Base-by-base conservation (phyloP, 169 alveolate genomes). In the Eimeria praecox region DNA sequence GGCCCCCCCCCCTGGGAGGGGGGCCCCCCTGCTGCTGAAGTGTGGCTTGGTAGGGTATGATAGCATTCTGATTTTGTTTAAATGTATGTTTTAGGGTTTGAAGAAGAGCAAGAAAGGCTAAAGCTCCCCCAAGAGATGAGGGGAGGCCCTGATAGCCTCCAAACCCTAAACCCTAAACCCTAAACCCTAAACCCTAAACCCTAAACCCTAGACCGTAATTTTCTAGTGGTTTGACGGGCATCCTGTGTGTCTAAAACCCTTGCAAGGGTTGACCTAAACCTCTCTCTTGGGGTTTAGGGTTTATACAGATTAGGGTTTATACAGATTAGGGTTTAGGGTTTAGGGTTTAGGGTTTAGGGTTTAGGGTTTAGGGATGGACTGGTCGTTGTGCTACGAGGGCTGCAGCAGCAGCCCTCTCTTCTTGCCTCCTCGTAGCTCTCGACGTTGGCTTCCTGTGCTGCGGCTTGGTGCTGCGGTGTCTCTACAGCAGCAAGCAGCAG, bases 321-420 rank as follows among this genome's bases (percentile, higher is more conserved):
- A 52, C 24, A 20, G 62, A 12, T 52, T 52, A 52, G 62, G n/a
- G n/a, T n/a, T n/a, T n/a, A n/a, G n/a, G 62, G 62, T 52, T 52
- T 52, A 52, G 62, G 62, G 62, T 52, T 52, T 52, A 52, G 62
- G 62, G 62, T 52, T 52, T 52, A 52, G 62, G 62, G 62, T 52
- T 52, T 52, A 52, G 62, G 62, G 62, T 52, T 52, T 52, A 52
- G 62, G 6, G 78, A 66, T 66, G 78, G 78, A 66, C 27, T 66
- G 78, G 78, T 66, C 78, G 1, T 27, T 66, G 27, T 66, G 78
- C 6, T 66, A 66, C 40, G 78, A 66, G 6, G 35, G 78, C 78
- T 66, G 78, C 78, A 66, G 78, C 40, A 66, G 78, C 78, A 66
- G 78, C 78, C 44, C 78, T 66, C 78, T 27, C 3, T 66, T 2